Evolutionary conservation across 2,329 filamentous ascomycete species (phyloP), one percentile per base, ranked within the genome.

Genomic region (Arthrobotrys sinensis): DNA sequence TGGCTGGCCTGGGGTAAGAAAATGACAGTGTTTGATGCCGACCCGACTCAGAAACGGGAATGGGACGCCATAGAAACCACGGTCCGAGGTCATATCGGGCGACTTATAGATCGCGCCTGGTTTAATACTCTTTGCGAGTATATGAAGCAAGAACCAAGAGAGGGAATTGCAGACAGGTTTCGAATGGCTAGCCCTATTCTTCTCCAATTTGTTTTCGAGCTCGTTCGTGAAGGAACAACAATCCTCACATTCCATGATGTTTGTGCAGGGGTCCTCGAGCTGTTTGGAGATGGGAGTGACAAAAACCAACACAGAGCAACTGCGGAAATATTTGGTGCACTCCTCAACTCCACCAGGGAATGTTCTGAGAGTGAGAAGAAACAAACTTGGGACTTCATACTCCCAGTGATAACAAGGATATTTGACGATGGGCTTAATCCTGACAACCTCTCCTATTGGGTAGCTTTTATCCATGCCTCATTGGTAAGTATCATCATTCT

Each of bases 221-320:
- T 99, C 32, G 92, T 97, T 86, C 90, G 96, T 81, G 91, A 92
- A 82, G 93, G 90, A 0, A 86, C 93, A 65, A 94, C 96, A 0
- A 86, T 87, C 12, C 91, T 92, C 24, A 96, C 90, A 0, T 93
- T 97, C 81, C 90, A 95, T 4, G 96, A 99, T 69, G 91, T 99
- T 83, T 92, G 95, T 83, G 91, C 94, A 81, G 87, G 97, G 77
- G 90, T 92, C 4, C 86, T 89, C 75, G 89, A 90, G 1, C 90
- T 96, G 0, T 98, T 93, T 82, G 95, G 91, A 12, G 95, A 99
- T 84, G 96, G 96, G 8, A 96, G 91, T 82, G 96, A 99, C 83
- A 97, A 97, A 85, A 96, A 99, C 84, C 95, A 99, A 83, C 96
- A 99, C 84, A 92, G 96, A 65, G 96, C 96, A 14, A 97, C 96